These are phyloP conservation scores for Pythium volutum DNA, from an alignment of 352 stramenopile genomes.

Conservation along the genomic window DNA sequence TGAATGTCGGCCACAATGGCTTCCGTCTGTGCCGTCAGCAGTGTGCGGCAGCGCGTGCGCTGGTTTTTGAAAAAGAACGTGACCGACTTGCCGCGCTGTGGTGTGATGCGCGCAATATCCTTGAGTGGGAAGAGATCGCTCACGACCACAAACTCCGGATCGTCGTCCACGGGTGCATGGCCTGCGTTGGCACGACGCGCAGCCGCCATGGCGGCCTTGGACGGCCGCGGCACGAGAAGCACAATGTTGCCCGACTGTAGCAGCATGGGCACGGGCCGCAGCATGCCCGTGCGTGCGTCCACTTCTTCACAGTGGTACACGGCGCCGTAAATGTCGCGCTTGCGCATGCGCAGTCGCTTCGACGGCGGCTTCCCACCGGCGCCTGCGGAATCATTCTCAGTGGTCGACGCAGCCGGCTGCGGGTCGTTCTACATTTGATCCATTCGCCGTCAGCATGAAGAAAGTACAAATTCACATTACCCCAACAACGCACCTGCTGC, in stretches of 20 bases:
- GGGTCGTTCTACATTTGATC: slow-evolving; percentile 13
- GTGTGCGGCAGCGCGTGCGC: slow-evolving; percentile 56
- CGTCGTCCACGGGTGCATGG: slow-evolving; percentile 3
- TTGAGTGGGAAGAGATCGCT: slow-evolving; percentile 59
- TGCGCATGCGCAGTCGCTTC: slow-evolving; percentile 59
- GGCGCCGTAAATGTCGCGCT: slow-evolving; percentile 59
- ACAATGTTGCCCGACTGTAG: slow-evolving; percentile 68
- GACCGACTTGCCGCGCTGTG: slow-evolving; percentile 68
- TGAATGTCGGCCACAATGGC: slow-evolving; percentile 63
- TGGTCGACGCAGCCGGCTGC: slow-evolving; percentile 1
- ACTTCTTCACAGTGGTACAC: slow-evolving; percentile 76
- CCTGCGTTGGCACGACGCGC: neutral
- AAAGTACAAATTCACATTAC: neutral
- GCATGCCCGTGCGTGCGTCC: slow-evolving; percentile 45
- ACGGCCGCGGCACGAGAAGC: slow-evolving; percentile 30
- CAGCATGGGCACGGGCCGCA: slow-evolving; percentile 63
- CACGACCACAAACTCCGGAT: slow-evolving; percentile 57
- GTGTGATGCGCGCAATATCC: slow-evolving; percentile 72
- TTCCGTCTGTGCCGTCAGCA: slow-evolving; percentile 69
- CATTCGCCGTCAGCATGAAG: neutral
- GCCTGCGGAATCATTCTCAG: neutral
- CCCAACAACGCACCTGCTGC: slow-evolving; percentile 35
- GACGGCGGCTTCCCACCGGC: neutral
- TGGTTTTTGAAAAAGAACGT: slow-evolving; percentile 80
- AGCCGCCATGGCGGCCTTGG: slow-evolving; percentile 2